These are phyloP conservation scores for Boechera retrofracta DNA, from an alignment of 345 rosid genomes.

Conservation along the genomic window DNA sequence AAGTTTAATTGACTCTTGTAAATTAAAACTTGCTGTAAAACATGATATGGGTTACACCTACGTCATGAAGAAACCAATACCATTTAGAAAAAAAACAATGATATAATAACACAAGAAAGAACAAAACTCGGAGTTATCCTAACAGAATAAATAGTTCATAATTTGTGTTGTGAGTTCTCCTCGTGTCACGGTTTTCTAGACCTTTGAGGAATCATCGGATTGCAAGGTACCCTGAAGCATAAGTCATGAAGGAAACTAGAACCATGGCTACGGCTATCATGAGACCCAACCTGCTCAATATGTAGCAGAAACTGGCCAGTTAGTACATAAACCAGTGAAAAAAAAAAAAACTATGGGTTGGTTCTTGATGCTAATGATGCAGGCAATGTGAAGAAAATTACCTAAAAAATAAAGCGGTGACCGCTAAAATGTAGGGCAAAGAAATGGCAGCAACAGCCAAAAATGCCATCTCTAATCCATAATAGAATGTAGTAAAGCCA, in stretches of 20 bases:
- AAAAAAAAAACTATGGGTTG: not conserved
- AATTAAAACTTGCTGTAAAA: no score
- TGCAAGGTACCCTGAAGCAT: slow-evolving; percentile 86
- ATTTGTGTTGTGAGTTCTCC: slow-evolving; percentile 40
- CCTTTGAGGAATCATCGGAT: slow-evolving; percentile 70
- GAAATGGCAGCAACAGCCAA: slow-evolving; percentile 71
- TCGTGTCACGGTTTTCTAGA: slow-evolving; percentile 64
- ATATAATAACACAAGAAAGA: not conserved
- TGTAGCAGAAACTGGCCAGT: not conserved
- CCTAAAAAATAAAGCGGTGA: slow-evolving; percentile 87
- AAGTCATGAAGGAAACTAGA: slow-evolving; percentile 88
- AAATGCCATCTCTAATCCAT: slow-evolving; percentile 77
- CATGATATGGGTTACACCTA: not conserved
- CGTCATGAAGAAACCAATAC: not conserved
- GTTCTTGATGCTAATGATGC: slow-evolving; percentile 22
- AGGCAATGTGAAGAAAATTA: slow-evolving; percentile 39
- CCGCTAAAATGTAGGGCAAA: slow-evolving; percentile 72
- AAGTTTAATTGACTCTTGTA: no score
- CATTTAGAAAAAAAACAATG: not conserved
- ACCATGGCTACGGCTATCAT: slow-evolving; percentile 81
- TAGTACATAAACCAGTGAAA: slow-evolving; percentile 18
- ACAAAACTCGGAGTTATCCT: slow-evolving; percentile 10
- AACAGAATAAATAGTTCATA: not conserved
- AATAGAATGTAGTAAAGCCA: slow-evolving; percentile 62
- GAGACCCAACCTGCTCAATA: slow-evolving; percentile 71